Base-by-base conservation (phyloP, 1,284 basidiomycete genomes). In the Cerrena zonata region DNA sequence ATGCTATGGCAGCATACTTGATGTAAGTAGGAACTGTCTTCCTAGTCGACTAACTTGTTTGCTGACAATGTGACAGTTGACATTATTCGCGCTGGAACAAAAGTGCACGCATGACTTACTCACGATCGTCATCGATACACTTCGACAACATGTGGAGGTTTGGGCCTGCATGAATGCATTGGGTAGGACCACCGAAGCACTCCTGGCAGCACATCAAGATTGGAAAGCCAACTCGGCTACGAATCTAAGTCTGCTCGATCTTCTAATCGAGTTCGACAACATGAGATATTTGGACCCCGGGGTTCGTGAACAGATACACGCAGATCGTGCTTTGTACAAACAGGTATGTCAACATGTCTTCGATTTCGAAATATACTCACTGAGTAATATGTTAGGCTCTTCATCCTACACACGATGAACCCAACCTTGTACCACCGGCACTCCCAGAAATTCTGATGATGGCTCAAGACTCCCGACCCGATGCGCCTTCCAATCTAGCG, bases 131-230 rank as follows among this genome's bases (percentile, higher is more conserved):
- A 74, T 89, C 19, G 80, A 84, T 54, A 82, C 80, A 2, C 70
- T 90, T 5, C 76, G 79, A 53, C 78, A 84, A 13, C 82, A 84
- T 56, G 73, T 78, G 18, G 76, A 78, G 18, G 80, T 89, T 24
- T 91, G 87, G 88, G 77, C 77, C 13, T 86, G 84, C 56, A 86
- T 90, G 82, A 75, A 85, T 58, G 73, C 69, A n/a, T 76, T 79
- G 53, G 66, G 69, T 26, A 66, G 58, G 0, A 80, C 90, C 41
- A 73, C 80, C 2, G 64, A 69, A 7, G 75, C 81, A 0, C 72
- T 91, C n/a, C 79, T 81, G 60, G 65, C 71, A 22, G 77, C 82
- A 2, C 80, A 88, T 60, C 72, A 80, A 48, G 65, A 70, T 2
- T 86, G 80, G 80, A 82, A 80, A 58, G 69, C 73, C 19, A 74